Evolutionary conservation across 2,329 filamentous ascomycete genomes (phyloP).

Genomic region (Ustulina deusta): DNA sequence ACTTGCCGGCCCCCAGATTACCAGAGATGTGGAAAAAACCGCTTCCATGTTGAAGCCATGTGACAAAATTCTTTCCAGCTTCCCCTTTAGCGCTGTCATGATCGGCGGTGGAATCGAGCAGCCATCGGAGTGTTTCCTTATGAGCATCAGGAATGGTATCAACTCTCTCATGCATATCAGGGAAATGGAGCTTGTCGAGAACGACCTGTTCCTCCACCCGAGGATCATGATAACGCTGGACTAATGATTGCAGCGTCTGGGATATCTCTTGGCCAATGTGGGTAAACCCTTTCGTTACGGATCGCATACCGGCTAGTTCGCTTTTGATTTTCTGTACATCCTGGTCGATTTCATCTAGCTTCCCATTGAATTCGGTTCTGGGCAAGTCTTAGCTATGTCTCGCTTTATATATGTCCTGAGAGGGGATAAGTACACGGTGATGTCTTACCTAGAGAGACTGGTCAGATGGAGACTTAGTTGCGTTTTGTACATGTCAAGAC

Average conservation of each 20-base stretch:
- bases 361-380: slow-evolving; percentile 10
- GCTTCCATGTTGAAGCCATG: slow-evolving; percentile 32
- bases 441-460: slow-evolving; percentile 17
- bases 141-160: slow-evolving; percentile 37
- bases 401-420: neutral
- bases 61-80: slow-evolving; percentile 34
- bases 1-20: slow-evolving; percentile 44
- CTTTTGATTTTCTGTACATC: neutral
- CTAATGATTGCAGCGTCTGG: neutral
- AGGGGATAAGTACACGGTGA: neutral
- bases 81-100: neutral
- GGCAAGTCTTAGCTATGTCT: neutral
- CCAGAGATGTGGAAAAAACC: slow-evolving; percentile 41
- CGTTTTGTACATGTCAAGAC: neutral
- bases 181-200: slow-evolving; percentile 34
- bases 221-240: slow-evolving; percentile 9
- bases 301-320: neutral
- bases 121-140: slow-evolving; percentile 35
- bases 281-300: neutral
- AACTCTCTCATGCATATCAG: slow-evolving; percentile 37
- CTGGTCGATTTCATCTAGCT: neutral
- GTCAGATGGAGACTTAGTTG: slow-evolving; percentile 11
- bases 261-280: slow-evolving; percentile 5
- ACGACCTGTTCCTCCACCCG: slow-evolving; percentile 25
- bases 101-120: slow-evolving; percentile 2